Evolutionary conservation across 106 monocot genomes (phyloP).

Genomic region (Acorus gramineus): DNA sequence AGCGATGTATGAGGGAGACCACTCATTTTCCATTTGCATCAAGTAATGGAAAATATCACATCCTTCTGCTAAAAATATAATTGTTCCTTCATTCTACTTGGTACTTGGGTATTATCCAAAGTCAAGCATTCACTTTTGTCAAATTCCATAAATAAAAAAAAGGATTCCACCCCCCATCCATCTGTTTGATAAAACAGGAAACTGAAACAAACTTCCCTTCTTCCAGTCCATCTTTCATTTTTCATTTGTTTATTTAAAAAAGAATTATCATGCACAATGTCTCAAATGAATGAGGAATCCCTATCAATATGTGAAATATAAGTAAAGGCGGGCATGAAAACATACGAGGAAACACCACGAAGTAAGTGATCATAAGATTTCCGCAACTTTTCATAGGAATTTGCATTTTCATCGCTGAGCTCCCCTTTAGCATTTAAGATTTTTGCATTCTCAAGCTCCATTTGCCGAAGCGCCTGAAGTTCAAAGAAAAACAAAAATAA

Average conservation of each 20-base stretch:
- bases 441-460: slow-evolving; percentile 93
- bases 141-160: no score
- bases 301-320: background rate
- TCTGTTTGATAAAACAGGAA: no score
- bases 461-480: slow-evolving; percentile 56
- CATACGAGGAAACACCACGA: slow-evolving; percentile 95
- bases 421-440: slow-evolving; percentile 86
- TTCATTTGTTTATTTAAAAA: background rate
- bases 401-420: slow-evolving; percentile 79
- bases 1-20: no score
- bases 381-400: slow-evolving; percentile 84
- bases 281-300: background rate
- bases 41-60: no score
- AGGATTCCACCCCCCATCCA: no score
- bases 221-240: no score
- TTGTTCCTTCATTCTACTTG: no score
- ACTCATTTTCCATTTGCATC: no score
- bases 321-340: slow-evolving; percentile 5
- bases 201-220: no score
- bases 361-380: slow-evolving; percentile 82
- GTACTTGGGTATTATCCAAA: no score
- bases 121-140: no score
- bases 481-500: slow-evolving; percentile 2
- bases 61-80: no score
- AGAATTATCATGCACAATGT: background rate